Conservation (phyloP, 495 filamentous ascomycete species). For the Xylaria palmicola region DNA sequence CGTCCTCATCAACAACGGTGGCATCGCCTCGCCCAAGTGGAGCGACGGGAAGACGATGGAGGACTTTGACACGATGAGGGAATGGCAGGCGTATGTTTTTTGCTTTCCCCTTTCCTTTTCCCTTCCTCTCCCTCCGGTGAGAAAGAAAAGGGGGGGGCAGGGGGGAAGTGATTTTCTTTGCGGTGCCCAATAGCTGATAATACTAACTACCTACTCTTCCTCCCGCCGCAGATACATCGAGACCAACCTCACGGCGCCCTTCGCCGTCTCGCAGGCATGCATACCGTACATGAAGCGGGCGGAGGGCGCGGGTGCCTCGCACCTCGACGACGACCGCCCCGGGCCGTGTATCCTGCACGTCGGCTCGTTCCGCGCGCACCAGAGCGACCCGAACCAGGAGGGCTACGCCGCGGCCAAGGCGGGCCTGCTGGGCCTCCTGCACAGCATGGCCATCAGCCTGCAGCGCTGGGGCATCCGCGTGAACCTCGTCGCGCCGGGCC, state of each 20-base stretch:
- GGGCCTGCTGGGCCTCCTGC: slow-evolving; percentile 45
- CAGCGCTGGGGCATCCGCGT: slow-evolving; percentile 28
- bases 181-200: too few species aligned
- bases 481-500: slow-evolving; percentile 33
- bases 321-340: not conserved
- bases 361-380: slow-evolving; percentile 30
- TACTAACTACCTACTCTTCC: too few species aligned
- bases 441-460: slow-evolving; percentile 44
- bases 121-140: too few species aligned
- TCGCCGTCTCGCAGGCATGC: slow-evolving; percentile 37
- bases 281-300: slow-evolving; percentile 29
- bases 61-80: slow-evolving; percentile 26
- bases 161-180: too few species aligned
- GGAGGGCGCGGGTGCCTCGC: not conserved
- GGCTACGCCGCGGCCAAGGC: slow-evolving; percentile 53
- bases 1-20: slow-evolving; percentile 31
- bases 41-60: slow-evolving; percentile 29
- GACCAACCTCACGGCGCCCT: slow-evolving; percentile 36
- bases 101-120: not conserved
- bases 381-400: slow-evolving; percentile 39
- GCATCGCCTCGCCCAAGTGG: slow-evolving; percentile 25
- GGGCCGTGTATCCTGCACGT: slow-evolving; percentile 29
- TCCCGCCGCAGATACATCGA: slow-evolving; percentile 34
- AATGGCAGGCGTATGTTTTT: slow-evolving; percentile 25
- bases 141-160: too few species aligned